Evolutionary conservation across 371 early-diverging fungal genomes (phyloP).

Genomic region (Mortierella sp.): DNA sequence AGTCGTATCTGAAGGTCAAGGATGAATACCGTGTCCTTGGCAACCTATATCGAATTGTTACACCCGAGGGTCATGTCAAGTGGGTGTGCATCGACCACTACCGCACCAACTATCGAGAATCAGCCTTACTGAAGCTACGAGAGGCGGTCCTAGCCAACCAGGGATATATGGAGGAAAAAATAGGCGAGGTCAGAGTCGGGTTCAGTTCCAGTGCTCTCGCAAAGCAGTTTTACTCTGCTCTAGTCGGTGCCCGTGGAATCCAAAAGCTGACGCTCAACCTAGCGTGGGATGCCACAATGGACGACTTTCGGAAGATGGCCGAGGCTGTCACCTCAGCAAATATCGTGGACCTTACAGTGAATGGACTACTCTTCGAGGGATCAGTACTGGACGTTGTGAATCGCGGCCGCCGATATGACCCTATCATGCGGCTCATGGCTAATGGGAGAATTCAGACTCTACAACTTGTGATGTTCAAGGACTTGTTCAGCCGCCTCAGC

Average conservation of each 20-base stretch:
- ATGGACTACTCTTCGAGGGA: neutral
- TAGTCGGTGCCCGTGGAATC: conserved; percentile 3
- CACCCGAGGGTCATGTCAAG: conserved; percentile 21
- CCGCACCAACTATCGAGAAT: conserved; percentile 5
- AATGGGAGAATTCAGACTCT: conserved; percentile 4
- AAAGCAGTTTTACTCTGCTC: conserved; percentile 9
- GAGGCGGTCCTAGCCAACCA: neutral
- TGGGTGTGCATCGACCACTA: conserved; percentile 36
- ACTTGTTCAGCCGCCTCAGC: conserved; percentile 16
- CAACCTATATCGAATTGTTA: conserved; percentile 26
- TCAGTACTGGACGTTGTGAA: neutral
- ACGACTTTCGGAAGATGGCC: conserved; percentile 13
- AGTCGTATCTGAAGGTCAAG: conserved; percentile 10
- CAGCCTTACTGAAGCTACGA: conserved; percentile 1
- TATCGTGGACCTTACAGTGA: conserved; percentile 2
- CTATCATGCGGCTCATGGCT: conserved; percentile 12
- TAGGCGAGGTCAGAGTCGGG: neutral
- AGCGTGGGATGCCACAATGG: conserved; percentile 5
- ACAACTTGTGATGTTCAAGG: neutral
- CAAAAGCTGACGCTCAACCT: conserved; percentile 10
- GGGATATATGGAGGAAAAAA: conserved; percentile 3
- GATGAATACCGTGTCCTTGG: conserved; percentile 17
- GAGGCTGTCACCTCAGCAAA: conserved; percentile 1
- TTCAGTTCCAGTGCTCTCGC: neutral
- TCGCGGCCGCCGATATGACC: conserved; percentile 12